These are phyloP conservation scores for Aspergillus carlsbadensis DNA, from an alignment of 495 filamentous ascomycete species.

Conservation along the genomic window DNA sequence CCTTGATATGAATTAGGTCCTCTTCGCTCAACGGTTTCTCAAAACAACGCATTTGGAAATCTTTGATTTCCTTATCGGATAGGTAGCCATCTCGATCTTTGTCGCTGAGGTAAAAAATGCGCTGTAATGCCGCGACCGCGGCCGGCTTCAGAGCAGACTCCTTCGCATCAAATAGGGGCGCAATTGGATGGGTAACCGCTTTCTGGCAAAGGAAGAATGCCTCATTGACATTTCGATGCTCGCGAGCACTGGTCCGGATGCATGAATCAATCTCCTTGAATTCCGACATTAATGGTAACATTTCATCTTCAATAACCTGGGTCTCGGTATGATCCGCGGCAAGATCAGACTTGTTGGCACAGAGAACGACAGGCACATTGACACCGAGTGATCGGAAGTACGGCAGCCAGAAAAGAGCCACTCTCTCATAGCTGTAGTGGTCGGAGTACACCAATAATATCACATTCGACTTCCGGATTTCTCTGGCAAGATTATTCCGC, in stretches of 20 bases:
- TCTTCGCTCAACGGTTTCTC: conserved; percentile 74
- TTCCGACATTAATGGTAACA: conserved; percentile 97
- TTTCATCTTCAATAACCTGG: conserved; percentile 90
- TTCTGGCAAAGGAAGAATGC: conserved; percentile 97
- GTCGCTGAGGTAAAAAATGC: conserved; percentile 94
- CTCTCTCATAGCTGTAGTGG: conserved; percentile 97
- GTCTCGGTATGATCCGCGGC: conserved; percentile 65
- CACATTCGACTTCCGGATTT: conserved; percentile 94
- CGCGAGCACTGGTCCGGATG: conserved; percentile 90
- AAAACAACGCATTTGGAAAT: conserved; percentile 90
- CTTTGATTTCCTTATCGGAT: conserved; percentile 84
- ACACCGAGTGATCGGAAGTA: conserved; percentile 96
- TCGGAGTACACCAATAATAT: conserved; percentile 97
- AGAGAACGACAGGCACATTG: conserved; percentile 96
- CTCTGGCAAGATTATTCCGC: conserved; percentile 79
- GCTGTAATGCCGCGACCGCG: conserved; percentile 77
- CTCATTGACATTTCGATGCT: conserved; percentile 94
- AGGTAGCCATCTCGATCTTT: conserved; percentile 95
- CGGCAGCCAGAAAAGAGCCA: conserved; percentile 96
- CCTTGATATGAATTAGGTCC: conserved; percentile 86
- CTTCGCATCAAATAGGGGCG: conserved; percentile 94
- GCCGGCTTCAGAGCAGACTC: conserved; percentile 85
- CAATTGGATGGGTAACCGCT: conserved; percentile 96
- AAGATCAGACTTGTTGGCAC: conserved; percentile 94
- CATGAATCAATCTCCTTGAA: conserved; percentile 99